Evolutionary conservation across 345 rosid genomes (phyloP).

Genomic region (Eucalyptus dawsonii): DNA sequence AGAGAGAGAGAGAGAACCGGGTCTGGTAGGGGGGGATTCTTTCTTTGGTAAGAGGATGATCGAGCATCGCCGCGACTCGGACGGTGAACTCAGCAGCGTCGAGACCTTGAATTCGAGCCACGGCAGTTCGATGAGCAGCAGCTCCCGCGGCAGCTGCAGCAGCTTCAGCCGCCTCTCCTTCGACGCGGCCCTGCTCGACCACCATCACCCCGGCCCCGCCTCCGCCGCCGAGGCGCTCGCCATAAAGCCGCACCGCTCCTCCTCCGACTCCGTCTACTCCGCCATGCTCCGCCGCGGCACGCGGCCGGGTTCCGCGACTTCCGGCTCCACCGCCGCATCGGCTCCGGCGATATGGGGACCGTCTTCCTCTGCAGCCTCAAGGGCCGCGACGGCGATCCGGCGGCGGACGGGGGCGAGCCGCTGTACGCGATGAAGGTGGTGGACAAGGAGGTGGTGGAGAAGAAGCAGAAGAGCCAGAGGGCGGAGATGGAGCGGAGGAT

Average conservation of each 20-base stretch:
- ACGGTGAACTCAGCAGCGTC: constrained; percentile 14
- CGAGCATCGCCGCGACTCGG: constrained; percentile 2
- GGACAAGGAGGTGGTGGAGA: constrained; percentile 50
- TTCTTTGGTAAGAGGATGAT: not conserved
- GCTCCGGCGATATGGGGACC: constrained; percentile 86
- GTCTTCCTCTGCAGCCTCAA: constrained; percentile 71
- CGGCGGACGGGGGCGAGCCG: not conserved
- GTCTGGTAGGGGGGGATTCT: not conserved
- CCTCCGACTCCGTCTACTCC: constrained; percentile 76
- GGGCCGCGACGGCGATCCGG: not conserved
- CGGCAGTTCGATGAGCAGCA: constrained; percentile 49
- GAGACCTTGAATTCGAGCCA: not conserved
- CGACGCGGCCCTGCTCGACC: constrained; percentile 12
- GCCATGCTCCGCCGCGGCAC: constrained; percentile 43
- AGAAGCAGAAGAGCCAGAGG: constrained; percentile 70
- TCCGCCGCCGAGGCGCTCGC: not conserved
- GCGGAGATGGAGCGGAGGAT: constrained; percentile 82
- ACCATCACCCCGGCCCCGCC: not conserved
- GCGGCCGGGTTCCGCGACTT: constrained; percentile 58
- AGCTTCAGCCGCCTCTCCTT: constrained; percentile 71
- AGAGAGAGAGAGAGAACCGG: not conserved
- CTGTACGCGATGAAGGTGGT: constrained; percentile 89
- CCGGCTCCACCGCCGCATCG: constrained; percentile 55
- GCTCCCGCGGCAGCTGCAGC: constrained; percentile 14
- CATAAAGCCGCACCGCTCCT: constrained; percentile 18